Evolutionary conservation across 129 eudicot species (phyloP).

Genomic region (Lactuca sativa): DNA sequence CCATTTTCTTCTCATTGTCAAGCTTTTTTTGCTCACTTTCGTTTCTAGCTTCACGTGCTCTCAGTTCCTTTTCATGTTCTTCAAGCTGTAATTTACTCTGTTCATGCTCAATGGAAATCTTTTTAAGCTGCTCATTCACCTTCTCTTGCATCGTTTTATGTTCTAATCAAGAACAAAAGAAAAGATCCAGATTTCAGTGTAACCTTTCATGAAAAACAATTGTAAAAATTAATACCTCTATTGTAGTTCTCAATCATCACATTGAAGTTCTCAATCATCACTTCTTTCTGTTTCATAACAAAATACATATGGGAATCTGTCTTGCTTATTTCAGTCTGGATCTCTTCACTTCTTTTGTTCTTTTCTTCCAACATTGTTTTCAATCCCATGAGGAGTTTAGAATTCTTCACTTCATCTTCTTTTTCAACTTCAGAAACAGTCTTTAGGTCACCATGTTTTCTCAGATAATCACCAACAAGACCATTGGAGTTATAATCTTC

Average conservation of each 20-base stretch:
- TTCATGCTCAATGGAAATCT: slow-evolving; percentile 40
- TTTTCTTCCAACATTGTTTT: slow-evolving; percentile 37
- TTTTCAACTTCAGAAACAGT: slow-evolving; percentile 29
- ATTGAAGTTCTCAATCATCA: slow-evolving; percentile 37
- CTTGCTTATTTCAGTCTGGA: slow-evolving; percentile 44
- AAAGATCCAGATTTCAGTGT: background rate
- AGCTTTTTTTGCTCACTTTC: slow-evolving; percentile 61
- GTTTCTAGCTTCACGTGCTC: slow-evolving; percentile 51
- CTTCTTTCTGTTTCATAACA: slow-evolving; percentile 52
- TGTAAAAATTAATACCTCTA: slow-evolving; percentile 38
- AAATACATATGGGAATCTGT: slow-evolving; percentile 34
- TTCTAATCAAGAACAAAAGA: slow-evolving; percentile 20
- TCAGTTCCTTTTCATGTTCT: background rate
- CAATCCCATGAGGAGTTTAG: slow-evolving; percentile 40
- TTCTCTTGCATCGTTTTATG: slow-evolving; percentile 37
- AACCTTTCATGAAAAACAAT: slow-evolving; percentile 26
- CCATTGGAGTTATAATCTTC: background rate
- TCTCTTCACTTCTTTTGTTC: slow-evolving; percentile 46
- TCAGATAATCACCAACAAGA: background rate
- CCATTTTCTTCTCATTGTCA: slow-evolving; percentile 54
- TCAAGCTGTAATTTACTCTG: slow-evolving; percentile 24
- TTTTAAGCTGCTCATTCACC: slow-evolving; percentile 38
- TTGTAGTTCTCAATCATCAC: background rate
- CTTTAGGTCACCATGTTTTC: background rate
- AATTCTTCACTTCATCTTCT: slow-evolving; percentile 38